A percentile compares a stretch with the other conserved stretches of the same genome.
Evolutionary conservation across 768 basidiomycete species (phyloP).

Genomic region (Tubosaeta brunneosetosa): DNA sequence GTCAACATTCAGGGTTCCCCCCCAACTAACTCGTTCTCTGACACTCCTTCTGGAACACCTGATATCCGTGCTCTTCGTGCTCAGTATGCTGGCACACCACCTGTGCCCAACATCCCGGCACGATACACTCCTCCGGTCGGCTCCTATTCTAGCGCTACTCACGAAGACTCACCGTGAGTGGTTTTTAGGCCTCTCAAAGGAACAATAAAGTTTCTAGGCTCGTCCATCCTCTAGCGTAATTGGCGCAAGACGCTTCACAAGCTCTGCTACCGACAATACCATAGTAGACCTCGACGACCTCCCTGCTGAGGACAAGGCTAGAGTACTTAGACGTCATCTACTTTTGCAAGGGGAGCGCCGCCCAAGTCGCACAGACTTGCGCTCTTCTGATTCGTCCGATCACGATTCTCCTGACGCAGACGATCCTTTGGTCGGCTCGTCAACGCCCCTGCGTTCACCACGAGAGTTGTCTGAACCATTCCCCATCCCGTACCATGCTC

Average conservation of each 20-base stretch:
- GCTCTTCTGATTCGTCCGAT: constrained; percentile 23
- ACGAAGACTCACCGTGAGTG: constrained; percentile 8
- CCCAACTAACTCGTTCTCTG: constrained; percentile 9
- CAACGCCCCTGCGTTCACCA: constrained; percentile 24
- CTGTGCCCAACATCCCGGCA: constrained; percentile 47
- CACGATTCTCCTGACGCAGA: constrained; percentile 15
- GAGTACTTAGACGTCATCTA: constrained; percentile 74
- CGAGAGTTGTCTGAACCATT: constrained; percentile 64
- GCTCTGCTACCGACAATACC: constrained; percentile 27
- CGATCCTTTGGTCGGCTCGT: constrained; percentile 21
- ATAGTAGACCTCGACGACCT: constrained; percentile 51
- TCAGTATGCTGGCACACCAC: constrained; percentile 57
- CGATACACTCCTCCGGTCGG: constrained; percentile 48
- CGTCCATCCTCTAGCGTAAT: constrained; percentile 35
- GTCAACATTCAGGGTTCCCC: constrained; percentile 40
- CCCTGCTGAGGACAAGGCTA: constrained; percentile 79
- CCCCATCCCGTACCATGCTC: constrained; percentile 83
- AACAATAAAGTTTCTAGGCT: constrained; percentile 14
- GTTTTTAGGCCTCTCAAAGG: neutral
- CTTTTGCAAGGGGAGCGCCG: constrained; percentile 63
- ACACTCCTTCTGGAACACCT: constrained; percentile 53
- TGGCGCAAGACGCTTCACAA: constrained; percentile 32
- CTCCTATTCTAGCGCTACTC: constrained; percentile 7
- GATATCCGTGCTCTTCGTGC: constrained; percentile 62
- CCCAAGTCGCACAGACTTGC: constrained; percentile 21